A percentile compares a stretch with the other conserved stretches of the same genome.
phyloP scores from a whole-genome alignment of 75 land plant species.

The Sequoiadendron giganteum region DNA sequence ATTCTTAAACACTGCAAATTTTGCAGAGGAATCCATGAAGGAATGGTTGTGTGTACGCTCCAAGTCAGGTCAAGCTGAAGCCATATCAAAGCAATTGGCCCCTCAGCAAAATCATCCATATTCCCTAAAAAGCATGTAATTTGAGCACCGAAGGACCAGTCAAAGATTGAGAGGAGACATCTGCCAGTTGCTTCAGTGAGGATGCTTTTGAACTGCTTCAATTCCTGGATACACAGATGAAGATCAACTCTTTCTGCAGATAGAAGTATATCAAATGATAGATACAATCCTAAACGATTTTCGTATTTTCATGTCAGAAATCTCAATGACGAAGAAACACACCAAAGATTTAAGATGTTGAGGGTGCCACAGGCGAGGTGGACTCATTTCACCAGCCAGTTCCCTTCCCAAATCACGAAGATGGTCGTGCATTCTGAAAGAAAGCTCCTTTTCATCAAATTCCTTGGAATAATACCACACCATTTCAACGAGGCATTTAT shows the following conservation, averaged over 20 bases:
- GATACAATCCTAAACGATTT: not conserved
- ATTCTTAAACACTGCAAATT: not conserved
- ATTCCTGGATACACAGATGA: not conserved
- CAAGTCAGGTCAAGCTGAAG: not conserved
- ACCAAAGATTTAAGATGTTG: not conserved
- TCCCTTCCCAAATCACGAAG: not conserved
- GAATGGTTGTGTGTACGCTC: not conserved
- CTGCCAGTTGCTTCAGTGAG: not conserved
- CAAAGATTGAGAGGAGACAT: not conserved
- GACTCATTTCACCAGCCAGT: not conserved
- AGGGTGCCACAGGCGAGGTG: not conserved
- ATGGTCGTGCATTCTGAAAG: not conserved
- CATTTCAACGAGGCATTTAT: not conserved
- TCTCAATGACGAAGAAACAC: not conserved
- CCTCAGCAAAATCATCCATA: not conserved
- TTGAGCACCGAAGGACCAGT: not conserved
- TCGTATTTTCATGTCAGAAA: no score
- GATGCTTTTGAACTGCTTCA: not conserved
- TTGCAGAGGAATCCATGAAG: slow-evolving; percentile 6
- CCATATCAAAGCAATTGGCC: not conserved
- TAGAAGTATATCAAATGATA: not conserved
- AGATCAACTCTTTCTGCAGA: not conserved
- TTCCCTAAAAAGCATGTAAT: not conserved
- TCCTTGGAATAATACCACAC: not conserved
- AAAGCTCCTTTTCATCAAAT: not conserved